phyloP scores from a whole-genome alignment of 2,329 filamentous ascomycete genomes.

The Alternaria triticimaculans region DNA sequence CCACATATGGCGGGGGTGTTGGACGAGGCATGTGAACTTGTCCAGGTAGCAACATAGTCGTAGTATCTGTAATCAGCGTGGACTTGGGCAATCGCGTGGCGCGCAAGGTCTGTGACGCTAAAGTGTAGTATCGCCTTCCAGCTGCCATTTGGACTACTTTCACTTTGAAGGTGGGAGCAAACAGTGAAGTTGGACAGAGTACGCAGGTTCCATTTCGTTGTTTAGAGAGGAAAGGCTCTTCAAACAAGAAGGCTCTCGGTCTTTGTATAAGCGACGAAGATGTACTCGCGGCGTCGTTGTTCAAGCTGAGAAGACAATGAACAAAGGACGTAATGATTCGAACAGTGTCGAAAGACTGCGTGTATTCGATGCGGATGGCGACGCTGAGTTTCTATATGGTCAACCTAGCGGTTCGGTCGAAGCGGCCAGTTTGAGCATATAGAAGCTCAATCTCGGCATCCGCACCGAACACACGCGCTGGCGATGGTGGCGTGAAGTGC shows the following conservation, averaged over 20 bases:
- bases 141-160: not conserved
- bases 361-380: not conserved
- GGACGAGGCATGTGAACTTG: not conserved
- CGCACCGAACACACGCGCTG: not conserved
- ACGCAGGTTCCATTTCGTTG: not conserved
- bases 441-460: not conserved
- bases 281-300: not conserved
- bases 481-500: not conserved
- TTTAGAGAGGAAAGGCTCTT: not conserved
- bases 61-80: not conserved
- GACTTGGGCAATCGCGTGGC: not conserved
- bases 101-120: not conserved
- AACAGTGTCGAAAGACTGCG: not conserved
- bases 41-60: not conserved
- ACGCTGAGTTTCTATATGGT: not conserved
- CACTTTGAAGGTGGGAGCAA: not conserved
- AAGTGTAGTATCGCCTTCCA: not conserved
- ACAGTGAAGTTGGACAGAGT: not conserved
- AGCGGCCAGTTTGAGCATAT: not conserved
- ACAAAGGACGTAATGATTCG: not conserved
- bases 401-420: not conserved
- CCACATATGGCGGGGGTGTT: not conserved
- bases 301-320: not conserved
- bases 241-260: not conserved
- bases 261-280: not conserved